These are phyloP conservation scores for Solanum chiquidenum DNA, from an alignment of 257 asterid genomes.

Conservation along the genomic window DNA sequence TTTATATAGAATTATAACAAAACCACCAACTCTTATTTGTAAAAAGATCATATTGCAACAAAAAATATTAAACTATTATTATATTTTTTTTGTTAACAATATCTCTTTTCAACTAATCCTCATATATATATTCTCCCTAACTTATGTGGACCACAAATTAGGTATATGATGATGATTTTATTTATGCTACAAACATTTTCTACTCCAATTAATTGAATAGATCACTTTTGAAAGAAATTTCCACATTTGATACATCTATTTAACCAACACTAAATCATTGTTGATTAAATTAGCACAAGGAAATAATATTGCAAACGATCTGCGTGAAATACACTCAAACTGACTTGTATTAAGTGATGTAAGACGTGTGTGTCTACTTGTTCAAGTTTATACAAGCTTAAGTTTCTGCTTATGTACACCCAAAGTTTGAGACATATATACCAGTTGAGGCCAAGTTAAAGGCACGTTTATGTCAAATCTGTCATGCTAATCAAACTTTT, in stretches of 20 bases:
- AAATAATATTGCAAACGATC: too few relatives aligned
- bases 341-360: neutral
- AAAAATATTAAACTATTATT: neutral
- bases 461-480: neutral
- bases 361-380: neutral
- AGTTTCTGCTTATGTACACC: rapidly evolving
- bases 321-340: neutral
- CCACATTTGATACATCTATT: neutral
- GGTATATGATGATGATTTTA: neutral
- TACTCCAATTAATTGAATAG: neutral
- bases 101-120: neutral
- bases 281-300: neutral
- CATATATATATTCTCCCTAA: neutral
- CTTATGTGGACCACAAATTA: neutral
- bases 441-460: neutral
- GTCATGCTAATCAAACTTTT: neutral
- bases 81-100: neutral
- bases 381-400: neutral
- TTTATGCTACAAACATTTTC: neutral
- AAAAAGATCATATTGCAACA: neutral
- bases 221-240: neutral
- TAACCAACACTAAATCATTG: neutral
- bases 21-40: neutral
- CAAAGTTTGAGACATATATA: neutral
- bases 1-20: neutral